Base-by-base conservation (phyloP, 805 yeast genomes). In the Kluyveromyces wickerhamii region DNA sequence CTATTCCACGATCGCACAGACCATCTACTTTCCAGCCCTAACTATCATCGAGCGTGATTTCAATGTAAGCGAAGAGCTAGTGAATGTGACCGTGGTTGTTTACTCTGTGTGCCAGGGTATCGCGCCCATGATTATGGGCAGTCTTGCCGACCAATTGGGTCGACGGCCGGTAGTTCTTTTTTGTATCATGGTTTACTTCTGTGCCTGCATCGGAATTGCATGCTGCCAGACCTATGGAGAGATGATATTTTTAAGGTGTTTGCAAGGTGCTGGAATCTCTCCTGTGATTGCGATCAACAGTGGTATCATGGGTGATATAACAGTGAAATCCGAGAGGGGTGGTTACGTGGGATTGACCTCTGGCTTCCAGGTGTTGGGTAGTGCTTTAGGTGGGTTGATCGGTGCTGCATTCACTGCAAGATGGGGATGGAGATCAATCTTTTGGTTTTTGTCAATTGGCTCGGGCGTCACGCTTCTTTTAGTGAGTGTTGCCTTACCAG, bases 1-100 rank as follows among this genome's bases (percentile, higher is more conserved):
- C 27, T 77, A 80, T 64, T 82, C 94, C 2, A 65, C 92, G 0
- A 62, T 82, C 3, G 75, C 88, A 0, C 72, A 79, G 43, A 82
- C 94, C 0, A 82, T 85, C 9, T 86, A 82, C 51, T 79, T 82
- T 57, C 94, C 94, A 0, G 86, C 86, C 0, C 57, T 86, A 12
- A 72, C 77, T 0, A 63, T 67, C 4, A 60, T 87, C 7, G 72
- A 76, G 32, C 43, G 54, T 0, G 56, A 73, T 19, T 82, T 86
- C 46, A 31, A 66, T 29, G 70, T 79, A 4, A 48, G 75, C 2
- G 72, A 73, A 30, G 79, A 74, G 35, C 59, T 65, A 36, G 74
- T 77, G 35, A 82, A 85, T 49, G 48, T 81, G 11, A 74, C 94
- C 1, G 79, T 87, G 22, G 87, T 86, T 1, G 77, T 83, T 0